Evolutionary conservation across 305 asterid species (phyloP).

Genomic region (Fraxinus nigra): DNA sequence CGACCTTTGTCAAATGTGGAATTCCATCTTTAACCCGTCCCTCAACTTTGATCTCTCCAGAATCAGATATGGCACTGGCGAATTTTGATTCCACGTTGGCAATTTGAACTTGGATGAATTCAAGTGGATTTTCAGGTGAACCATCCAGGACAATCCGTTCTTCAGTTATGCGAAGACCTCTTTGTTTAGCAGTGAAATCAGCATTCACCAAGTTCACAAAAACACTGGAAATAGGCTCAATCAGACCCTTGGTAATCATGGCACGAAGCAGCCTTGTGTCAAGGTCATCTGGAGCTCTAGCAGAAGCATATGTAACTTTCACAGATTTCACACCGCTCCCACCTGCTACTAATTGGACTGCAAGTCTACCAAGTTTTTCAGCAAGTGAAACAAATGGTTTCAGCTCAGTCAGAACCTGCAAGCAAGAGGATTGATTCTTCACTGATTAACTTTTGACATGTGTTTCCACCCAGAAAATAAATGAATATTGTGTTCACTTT

Average conservation of each 20-base stretch:
- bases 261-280: constrained; percentile 90
- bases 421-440: background rate
- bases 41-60: constrained; percentile 79
- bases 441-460: background rate
- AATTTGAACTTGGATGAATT: constrained; percentile 72
- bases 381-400: constrained; percentile 77
- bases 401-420: constrained; percentile 79
- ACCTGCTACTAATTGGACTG: constrained; percentile 88
- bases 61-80: constrained; percentile 79
- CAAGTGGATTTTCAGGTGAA: constrained; percentile 84
- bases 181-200: constrained; percentile 87
- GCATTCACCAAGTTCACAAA: constrained; percentile 85
- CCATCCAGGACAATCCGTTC: constrained; percentile 66
- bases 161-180: constrained; percentile 76
- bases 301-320: constrained; percentile 72
- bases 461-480: constrained; percentile 4
- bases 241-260: constrained; percentile 91
- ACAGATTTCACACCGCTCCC: constrained; percentile 80
- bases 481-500: background rate
- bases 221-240: constrained; percentile 81
- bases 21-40: constrained; percentile 84
- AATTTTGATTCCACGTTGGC: constrained; percentile 81
- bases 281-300: constrained; percentile 84
- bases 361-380: constrained; percentile 92
- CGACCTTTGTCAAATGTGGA: constrained; percentile 83